phyloP scores from a whole-genome alignment of 1,284 basidiomycete genomes.

The Afroboletus lepidellus region DNA sequence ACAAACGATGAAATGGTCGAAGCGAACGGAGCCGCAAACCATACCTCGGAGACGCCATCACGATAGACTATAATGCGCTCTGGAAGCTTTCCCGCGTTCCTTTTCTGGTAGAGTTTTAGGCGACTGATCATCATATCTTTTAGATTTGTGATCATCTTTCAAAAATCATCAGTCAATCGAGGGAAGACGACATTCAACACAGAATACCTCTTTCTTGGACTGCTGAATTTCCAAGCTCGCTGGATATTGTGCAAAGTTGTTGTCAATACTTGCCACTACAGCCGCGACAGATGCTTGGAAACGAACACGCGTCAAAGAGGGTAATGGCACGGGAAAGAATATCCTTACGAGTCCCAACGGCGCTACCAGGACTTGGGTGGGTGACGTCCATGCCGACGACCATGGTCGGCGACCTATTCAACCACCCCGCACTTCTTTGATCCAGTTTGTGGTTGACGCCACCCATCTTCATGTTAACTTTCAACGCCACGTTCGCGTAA shows the following conservation, averaged over 20 bases:
- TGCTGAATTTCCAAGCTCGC: constrained; percentile 71
- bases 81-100: constrained; percentile 49
- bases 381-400: constrained; percentile 83
- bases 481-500: constrained; percentile 75
- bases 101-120: constrained; percentile 49
- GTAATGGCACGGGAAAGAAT: not conserved
- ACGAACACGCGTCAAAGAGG: not conserved
- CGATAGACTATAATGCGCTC: constrained; percentile 70
- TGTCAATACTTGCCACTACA: constrained; percentile 71
- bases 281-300: constrained; percentile 70
- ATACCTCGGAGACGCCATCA: constrained; percentile 74
- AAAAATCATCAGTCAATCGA: constrained; percentile 28
- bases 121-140: constrained; percentile 69
- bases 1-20: constrained; percentile 9
- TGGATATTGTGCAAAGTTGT: constrained; percentile 65
- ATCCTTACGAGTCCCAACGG: constrained; percentile 48
- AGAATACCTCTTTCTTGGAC: constrained; percentile 63
- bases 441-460: constrained; percentile 73
- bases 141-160: constrained; percentile 69
- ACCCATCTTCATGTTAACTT: constrained; percentile 80
- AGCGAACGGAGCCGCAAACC: not conserved
- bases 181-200: not conserved
- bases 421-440: constrained; percentile 48
- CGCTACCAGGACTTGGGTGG: constrained; percentile 69
- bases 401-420: constrained; percentile 64